Conservation (phyloP, 495 filamentous ascomycete species). For the Chaetomium tenue region DNA sequence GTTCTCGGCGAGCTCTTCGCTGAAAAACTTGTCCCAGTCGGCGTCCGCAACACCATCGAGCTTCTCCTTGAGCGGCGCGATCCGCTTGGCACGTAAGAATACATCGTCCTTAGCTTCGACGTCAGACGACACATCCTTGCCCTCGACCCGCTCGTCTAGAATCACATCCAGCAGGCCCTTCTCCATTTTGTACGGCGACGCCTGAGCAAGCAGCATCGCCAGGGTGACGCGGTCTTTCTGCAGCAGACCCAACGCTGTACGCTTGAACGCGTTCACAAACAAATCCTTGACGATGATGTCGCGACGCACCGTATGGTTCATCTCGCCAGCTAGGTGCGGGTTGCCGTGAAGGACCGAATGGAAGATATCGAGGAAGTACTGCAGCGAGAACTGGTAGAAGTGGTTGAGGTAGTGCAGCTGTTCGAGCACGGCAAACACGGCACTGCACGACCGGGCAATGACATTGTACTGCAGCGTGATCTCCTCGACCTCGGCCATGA, state of each 20-base stretch:
- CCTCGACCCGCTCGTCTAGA: constrained; percentile 73
- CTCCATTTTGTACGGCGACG: constrained; percentile 91
- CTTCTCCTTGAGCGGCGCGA: constrained; percentile 71
- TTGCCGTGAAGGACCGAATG: constrained; percentile 83
- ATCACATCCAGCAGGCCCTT: constrained; percentile 81
- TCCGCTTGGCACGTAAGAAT: constrained; percentile 63
- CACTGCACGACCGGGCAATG: constrained; percentile 90
- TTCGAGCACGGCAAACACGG: constrained; percentile 93
- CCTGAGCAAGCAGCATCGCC: constrained; percentile 94
- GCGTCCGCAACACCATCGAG: constrained; percentile 58
- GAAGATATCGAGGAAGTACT: constrained; percentile 98
- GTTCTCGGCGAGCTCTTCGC: constrained; percentile 84
- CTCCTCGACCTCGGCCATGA: constrained; percentile 95
- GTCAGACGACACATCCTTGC: constrained; percentile 73
- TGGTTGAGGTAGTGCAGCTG: constrained; percentile 98
- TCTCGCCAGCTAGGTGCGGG: constrained; percentile 67
- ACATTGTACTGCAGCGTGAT: constrained; percentile 91
- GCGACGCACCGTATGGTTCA: constrained; percentile 70
- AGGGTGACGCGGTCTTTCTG: constrained; percentile 93
- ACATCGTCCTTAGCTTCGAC: constrained; percentile 63
- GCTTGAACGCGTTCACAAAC: constrained; percentile 86
- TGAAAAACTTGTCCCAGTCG: constrained; percentile 77
- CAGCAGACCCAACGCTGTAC: constrained; percentile 86
- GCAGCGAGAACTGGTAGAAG: constrained; percentile 98
- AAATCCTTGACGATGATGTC: constrained; percentile 86